Evolutionary conservation across 176 grass and related monocot species (phyloP).

Genomic region (Alloteropsis semialata): DNA sequence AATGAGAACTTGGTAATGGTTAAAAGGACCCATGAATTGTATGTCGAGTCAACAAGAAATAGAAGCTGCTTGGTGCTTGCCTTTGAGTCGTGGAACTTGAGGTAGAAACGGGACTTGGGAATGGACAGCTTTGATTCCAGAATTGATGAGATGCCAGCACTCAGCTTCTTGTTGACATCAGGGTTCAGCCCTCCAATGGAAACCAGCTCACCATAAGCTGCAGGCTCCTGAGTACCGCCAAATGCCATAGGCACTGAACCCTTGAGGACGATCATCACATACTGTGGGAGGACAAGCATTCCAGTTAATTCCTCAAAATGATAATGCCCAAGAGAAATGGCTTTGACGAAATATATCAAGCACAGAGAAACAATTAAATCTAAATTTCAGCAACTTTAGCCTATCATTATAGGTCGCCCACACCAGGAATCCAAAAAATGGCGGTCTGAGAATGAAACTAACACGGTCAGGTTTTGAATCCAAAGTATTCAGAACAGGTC

Average conservation of each 20-base stretch:
- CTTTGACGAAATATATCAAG: background rate
- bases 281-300: slow-evolving; percentile 34
- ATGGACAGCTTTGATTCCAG: slow-evolving; percentile 69
- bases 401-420: background rate
- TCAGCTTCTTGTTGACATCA: slow-evolving; percentile 78
- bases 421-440: background rate
- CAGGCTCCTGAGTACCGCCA: slow-evolving; percentile 65
- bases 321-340: background rate
- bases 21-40: slow-evolving; percentile 23
- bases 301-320: background rate
- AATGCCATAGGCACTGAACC: slow-evolving; percentile 86
- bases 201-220: slow-evolving; percentile 84
- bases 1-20: slow-evolving; percentile 39
- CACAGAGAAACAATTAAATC: background rate
- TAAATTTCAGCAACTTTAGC: background rate
- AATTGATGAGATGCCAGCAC: slow-evolving; percentile 63
- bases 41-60: background rate
- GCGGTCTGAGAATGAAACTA: background rate
- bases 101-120: slow-evolving; percentile 70
- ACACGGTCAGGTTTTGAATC: background rate
- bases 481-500: background rate
- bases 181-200: slow-evolving; percentile 75
- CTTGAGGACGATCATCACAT: slow-evolving; percentile 89
- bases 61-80: slow-evolving; percentile 40
- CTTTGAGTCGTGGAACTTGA: slow-evolving; percentile 85